Evolutionary conservation across 73 alveolate genomes (phyloP).

Genomic region (Tetrahymena thermophila): DNA sequence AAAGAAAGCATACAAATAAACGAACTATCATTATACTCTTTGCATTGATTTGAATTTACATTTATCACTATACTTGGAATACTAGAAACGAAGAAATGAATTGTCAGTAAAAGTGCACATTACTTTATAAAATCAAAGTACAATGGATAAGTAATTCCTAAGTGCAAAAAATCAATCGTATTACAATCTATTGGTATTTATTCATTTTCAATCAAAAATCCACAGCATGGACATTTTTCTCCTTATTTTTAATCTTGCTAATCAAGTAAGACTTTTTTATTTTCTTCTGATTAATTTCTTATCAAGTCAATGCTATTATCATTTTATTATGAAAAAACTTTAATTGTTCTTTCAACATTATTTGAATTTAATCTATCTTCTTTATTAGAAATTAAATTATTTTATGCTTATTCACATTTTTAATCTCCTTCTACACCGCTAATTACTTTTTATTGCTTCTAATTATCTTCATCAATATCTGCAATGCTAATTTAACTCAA

Average conservation of each 20-base stretch:
- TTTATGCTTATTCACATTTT: not conserved
- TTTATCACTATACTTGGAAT: not conserved
- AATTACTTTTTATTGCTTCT: not conserved
- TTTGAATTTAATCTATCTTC: not conserved
- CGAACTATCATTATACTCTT: not conserved
- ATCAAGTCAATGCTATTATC: not conserved
- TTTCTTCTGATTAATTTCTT: not conserved
- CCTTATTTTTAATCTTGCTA: not conserved
- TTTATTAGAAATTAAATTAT: not conserved
- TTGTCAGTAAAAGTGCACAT: constrained; percentile 3
- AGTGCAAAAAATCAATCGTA: not conserved
- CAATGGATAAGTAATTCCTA: constrained; percentile 19
- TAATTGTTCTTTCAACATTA: not conserved
- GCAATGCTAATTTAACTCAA: not conserved
- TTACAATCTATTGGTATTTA: not conserved
- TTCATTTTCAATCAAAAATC: not conserved
- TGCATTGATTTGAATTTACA: not conserved
- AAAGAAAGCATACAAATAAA: constrained; percentile 1
- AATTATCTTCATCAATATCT: not conserved
- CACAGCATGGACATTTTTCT: constrained; percentile 8
- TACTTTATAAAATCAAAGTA: constrained; percentile 9
- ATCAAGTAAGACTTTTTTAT: not conserved
- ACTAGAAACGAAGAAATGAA: constrained; percentile 5
- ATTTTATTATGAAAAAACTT: not conserved
- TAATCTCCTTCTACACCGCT: not conserved